phyloP scores from a whole-genome alignment of 2,329 filamentous ascomycete genomes.

The Daldinia eschscholtzii region DNA sequence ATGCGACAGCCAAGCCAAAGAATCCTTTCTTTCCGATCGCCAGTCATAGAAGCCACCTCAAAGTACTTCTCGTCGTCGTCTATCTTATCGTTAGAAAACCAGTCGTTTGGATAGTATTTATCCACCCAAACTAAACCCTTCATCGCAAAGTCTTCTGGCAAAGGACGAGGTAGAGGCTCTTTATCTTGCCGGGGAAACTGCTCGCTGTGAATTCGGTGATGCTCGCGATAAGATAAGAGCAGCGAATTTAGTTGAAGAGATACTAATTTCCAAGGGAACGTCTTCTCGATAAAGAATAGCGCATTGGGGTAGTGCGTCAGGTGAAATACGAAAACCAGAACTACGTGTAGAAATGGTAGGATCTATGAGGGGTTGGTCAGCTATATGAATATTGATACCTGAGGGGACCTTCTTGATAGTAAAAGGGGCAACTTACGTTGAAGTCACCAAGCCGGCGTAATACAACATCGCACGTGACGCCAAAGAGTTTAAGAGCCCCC shows the following conservation, averaged over 20 bases:
- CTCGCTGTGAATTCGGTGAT: constrained; percentile 56
- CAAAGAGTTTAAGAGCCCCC: constrained; percentile 45
- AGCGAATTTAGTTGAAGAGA: constrained; percentile 57
- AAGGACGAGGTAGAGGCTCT: constrained; percentile 62
- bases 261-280: constrained; percentile 67
- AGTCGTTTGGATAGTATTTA: constrained; percentile 68
- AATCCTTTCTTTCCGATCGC: constrained; percentile 69
- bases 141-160: constrained; percentile 78
- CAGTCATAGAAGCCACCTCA: constrained; percentile 70
- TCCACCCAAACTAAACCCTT: constrained; percentile 72
- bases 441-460: constrained; percentile 67
- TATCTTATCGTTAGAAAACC: constrained; percentile 69
- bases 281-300: constrained; percentile 58
- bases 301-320: constrained; percentile 58
- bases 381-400: background rate
- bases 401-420: background rate
- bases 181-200: constrained; percentile 63
- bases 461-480: constrained; percentile 54
- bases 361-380: constrained; percentile 28
- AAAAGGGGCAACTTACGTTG: constrained; percentile 57
- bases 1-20: constrained; percentile 69
- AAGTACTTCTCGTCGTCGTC: constrained; percentile 77
- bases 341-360: constrained; percentile 72
- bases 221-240: constrained; percentile 49
- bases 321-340: constrained; percentile 69